Base-by-base conservation (phyloP, 768 basidiomycete genomes). In the Favolaschia claudopus region DNA sequence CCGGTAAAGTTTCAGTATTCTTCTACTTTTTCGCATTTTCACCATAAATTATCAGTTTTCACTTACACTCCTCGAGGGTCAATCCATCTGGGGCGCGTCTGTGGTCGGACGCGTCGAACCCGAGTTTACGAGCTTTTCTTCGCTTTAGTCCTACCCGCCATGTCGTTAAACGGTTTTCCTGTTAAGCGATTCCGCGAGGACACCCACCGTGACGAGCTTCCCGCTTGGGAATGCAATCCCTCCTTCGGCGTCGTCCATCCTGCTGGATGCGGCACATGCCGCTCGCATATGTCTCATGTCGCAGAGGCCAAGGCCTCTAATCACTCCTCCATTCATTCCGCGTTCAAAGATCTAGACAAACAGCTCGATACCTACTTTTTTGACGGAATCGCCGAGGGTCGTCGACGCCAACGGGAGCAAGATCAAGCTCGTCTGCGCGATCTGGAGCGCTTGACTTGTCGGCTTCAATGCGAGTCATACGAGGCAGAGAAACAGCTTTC, bases 211-310 rank as follows among this genome's bases (percentile, higher is more conserved):
- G 50, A 56, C 25, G 47, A 51, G n/a, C 53, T 55, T 34, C 58
- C 76, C 2, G 69, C 74, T 7, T 79, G 78, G 78, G 76, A 77
- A 68, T 74, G 68, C 67, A 70, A 78, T 58, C 70, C 76, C 15
- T 70, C 71, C 62, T 77, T 74, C 53, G 78, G 78, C 24, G 70
- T 79, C 33, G 72, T 79, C 3, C 78, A 79, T 45, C 70, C 73
- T 6, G 70, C 74, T 1, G 79, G 74, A 58, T 79, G 78, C 65
- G 70, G 69, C 19, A 66, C 70, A 14, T 79, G 78, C 58, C 60
- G 72, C 7, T 67, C 70, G 12, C 80, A 79, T 63, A 78, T 76
- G 71, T 71, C 74, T 49, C 78, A 79, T 57, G 66, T 78, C 58
- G 72, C 74, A 13, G 76, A 76, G 49, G 76, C 77, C 22, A 77